Evolutionary conservation across 495 filamentous ascomycete genomes (phyloP), one percentile per base, ranked within the genome.

Genomic region (Sordaria brevicollis): DNA sequence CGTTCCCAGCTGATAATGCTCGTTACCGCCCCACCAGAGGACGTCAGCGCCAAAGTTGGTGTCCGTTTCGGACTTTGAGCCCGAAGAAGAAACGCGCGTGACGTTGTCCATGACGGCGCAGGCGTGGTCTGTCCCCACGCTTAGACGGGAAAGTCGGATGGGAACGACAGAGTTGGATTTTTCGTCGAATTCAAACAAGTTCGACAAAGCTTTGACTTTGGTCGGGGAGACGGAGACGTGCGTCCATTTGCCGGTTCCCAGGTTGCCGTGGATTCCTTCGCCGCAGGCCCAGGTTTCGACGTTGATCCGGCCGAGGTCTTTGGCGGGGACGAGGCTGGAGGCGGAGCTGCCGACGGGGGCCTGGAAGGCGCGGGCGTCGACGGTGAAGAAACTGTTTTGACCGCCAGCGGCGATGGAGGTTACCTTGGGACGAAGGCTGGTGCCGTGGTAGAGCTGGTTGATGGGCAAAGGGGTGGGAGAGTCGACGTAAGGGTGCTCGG

Each of bases 11-110:
- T 99, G 95, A 76, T 91, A 97, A 71, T 88, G 86, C 81, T 99
- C 94, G 74, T 97, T 99, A 39, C 91, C 92, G 72, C 95, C 95
- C 92, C 94, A 99, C 86, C 90, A 96, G 6, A 97, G 76, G 2
- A 91, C 88, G 78, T 98, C 95, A 9, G 89, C 88, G 66, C 94
- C 94, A 84, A 87, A 97, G 72, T 93, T 91, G 4, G 88, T 91
- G 70, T 92, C 89, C 65, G 89, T 87, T 4, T 82, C 82, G 4
- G 85, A 83, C 11, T 81, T 83, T 7, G 80, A 76, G 6, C 82
- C 75, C 11, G 79, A 78, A 4, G 88, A 84, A 17, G 82, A 76
- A 39, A 93, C 75, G 67, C 89, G 85, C 3, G 91, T 89, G 25
- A 90, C 83, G 75, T 97, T 97, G 72, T 89, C 84, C 87, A 98